These are phyloP conservation scores for Boletus mariae DNA, from an alignment of 1,284 basidiomycete species.

Conservation along the genomic window DNA sequence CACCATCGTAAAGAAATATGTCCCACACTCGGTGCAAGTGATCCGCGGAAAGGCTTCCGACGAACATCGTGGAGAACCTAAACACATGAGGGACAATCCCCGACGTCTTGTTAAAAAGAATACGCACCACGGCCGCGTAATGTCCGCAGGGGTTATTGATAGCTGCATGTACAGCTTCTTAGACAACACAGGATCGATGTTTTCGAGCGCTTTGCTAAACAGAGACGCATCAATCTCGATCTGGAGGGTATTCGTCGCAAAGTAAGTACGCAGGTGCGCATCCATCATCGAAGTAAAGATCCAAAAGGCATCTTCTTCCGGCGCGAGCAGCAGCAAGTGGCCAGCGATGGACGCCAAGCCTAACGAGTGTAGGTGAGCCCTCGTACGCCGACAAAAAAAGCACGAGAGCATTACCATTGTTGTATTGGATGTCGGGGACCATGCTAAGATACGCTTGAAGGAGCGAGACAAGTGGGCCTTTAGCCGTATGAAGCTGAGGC, in stretches of 20 bases:
- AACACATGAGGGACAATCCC: neutral
- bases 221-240: constrained; percentile 79
- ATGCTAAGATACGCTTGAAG: constrained; percentile 74
- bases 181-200: constrained; percentile 59
- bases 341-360: constrained; percentile 78
- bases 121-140: constrained; percentile 63
- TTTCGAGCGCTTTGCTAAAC: constrained; percentile 72
- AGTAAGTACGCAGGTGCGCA: constrained; percentile 76
- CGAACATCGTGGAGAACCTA: constrained; percentile 75
- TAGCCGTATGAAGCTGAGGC: constrained; percentile 49
- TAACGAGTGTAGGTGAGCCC: constrained; percentile 23
- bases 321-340: constrained; percentile 75
- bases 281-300: constrained; percentile 85
- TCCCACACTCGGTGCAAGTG: constrained; percentile 84
- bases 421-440: constrained; percentile 79
- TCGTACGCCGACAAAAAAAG: neutral
- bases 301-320: constrained; percentile 93
- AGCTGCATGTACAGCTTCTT: constrained; percentile 68
- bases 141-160: constrained; percentile 49
- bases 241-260: constrained; percentile 65
- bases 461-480: constrained; percentile 53
- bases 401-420: constrained; percentile 38
- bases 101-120: neutral
- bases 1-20: constrained; percentile 83
- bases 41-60: constrained; percentile 72